Conservation (phyloP, 495 filamentous ascomycete species). For the Neurospora pannonica region DNA sequence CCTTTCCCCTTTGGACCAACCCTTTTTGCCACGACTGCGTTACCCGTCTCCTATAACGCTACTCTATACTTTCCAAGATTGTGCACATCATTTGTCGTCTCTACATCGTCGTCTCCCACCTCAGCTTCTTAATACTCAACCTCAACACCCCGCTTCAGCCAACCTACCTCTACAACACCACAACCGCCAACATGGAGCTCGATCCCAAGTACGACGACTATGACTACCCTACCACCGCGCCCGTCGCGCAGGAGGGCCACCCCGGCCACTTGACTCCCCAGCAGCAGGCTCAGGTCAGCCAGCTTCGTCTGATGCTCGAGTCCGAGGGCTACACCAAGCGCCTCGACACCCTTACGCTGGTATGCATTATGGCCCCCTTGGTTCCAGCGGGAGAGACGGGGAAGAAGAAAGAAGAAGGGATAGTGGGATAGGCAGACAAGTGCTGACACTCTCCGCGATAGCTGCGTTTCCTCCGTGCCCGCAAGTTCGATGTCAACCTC, state of each 20-base stretch:
- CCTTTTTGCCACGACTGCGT: constrained; percentile 2
- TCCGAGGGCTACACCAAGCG: constrained; percentile 71
- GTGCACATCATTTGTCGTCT: not conserved
- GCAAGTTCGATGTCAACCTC: constrained; percentile 83
- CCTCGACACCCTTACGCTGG: constrained; percentile 84
- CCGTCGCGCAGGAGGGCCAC: constrained; percentile 62
- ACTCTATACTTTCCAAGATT: not conserved
- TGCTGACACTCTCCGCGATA: constrained; percentile 21
- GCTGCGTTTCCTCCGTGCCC: constrained; percentile 84
- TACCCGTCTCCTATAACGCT: not conserved
- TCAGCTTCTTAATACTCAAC: not conserved
- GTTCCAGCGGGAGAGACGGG: not conserved
- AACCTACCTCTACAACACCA: constrained; percentile 13
- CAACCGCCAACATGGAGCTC: constrained; percentile 39
- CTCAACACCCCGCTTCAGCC: not conserved
- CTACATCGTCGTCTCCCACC: not conserved
- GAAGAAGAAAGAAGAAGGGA: not conserved
- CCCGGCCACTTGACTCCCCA: constrained; percentile 78
- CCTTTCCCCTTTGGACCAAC: not conserved
- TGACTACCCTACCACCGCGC: constrained; percentile 77
- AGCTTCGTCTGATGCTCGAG: constrained; percentile 79
- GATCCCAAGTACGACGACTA: constrained; percentile 94
- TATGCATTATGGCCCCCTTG: constrained; percentile 24
- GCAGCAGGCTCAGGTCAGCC: constrained; percentile 83
- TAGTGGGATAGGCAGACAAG: not conserved